Percentiles rank a stretch among this genome's conserved stretches.
These are phyloP conservation scores for Ceratopteris richardii DNA, from an alignment of 75 land plant species.

Conservation along the genomic window DNA sequence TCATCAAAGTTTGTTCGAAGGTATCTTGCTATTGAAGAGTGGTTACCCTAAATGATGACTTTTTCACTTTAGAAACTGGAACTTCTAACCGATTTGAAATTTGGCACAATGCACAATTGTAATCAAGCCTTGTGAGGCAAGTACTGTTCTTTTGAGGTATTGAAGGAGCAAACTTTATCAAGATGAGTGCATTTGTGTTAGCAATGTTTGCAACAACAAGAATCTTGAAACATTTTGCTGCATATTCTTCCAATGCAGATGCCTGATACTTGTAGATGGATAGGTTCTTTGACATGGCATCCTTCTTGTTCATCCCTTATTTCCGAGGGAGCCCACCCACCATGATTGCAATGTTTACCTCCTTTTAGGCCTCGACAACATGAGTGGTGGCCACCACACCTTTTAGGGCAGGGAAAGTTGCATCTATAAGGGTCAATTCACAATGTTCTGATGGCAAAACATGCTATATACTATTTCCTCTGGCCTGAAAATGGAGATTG, in stretches of 20 bases:
- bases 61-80: slow-evolving; percentile 61
- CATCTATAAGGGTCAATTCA: slow-evolving; percentile 92
- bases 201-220: slow-evolving; percentile 92
- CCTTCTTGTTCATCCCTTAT: slow-evolving; percentile 97
- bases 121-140: slow-evolving; percentile 71
- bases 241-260: slow-evolving; percentile 84
- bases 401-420: slow-evolving; percentile 91
- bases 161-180: slow-evolving; percentile 90
- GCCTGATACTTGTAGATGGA: slow-evolving; percentile 96
- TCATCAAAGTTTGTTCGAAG: too few species aligned
- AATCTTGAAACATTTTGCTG: slow-evolving; percentile 74
- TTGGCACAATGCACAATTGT: slow-evolving; percentile 73
- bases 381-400: slow-evolving; percentile 90
- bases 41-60: slow-evolving; percentile 91
- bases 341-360: slow-evolving; percentile 91
- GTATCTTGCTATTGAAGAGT: too few species aligned
- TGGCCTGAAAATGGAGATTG: too few species aligned
- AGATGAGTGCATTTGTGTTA: slow-evolving; percentile 87
- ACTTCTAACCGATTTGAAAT: slow-evolving; percentile 52
- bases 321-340: slow-evolving; percentile 97
- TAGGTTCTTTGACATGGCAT: slow-evolving; percentile 94
- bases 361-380: slow-evolving; percentile 87
- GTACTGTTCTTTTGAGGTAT: slow-evolving; percentile 74
- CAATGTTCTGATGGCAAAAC: too few species aligned
- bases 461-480: too few species aligned